Evolutionary conservation across 2,329 filamentous ascomycete genomes (phyloP).

Genomic region (Fusarium camptoceras): DNA sequence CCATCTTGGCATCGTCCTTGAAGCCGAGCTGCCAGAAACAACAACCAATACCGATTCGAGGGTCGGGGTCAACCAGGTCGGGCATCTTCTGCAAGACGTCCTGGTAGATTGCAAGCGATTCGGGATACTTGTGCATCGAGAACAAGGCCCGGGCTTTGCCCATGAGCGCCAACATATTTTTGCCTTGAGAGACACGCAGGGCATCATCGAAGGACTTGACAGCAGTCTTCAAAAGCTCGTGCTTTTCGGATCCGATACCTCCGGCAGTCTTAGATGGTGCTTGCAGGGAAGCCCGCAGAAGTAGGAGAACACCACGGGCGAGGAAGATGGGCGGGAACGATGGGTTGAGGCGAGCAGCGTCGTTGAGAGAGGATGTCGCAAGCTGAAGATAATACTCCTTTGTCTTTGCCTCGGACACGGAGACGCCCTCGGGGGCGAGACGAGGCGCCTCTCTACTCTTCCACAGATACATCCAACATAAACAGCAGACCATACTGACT

Average conservation of each 20-base stretch:
- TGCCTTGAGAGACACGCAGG: conserved; percentile 82
- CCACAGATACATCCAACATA: conserved; percentile 92
- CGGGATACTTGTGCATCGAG: conserved; percentile 85
- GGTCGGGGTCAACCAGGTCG: conserved; percentile 90
- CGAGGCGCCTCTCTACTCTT: conserved; percentile 85
- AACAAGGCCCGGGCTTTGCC: conserved; percentile 90
- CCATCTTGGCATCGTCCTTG: conserved; percentile 89
- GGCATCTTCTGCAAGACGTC: conserved; percentile 88
- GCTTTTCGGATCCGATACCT: conserved; percentile 76
- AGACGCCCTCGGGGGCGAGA: conserved; percentile 70
- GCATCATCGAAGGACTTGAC: conserved; percentile 96
- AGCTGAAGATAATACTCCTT: conserved; percentile 94
- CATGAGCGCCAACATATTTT: conserved; percentile 92
- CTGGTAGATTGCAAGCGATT: conserved; percentile 88
- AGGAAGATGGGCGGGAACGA: conserved; percentile 92
- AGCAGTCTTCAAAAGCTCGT: conserved; percentile 84
- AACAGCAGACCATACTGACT: conserved; percentile 82
- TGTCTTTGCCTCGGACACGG: conserved; percentile 80
- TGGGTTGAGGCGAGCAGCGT: conserved; percentile 93
- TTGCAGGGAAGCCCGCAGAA: conserved; percentile 88
- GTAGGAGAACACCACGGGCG: conserved; percentile 87
- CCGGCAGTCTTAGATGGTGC: conserved; percentile 76
- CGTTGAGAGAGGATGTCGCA: conserved; percentile 92
- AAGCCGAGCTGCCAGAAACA: conserved; percentile 97
- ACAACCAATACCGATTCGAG: conserved; percentile 93